Conservation (phyloP, 805 yeast species). For the Kazachstania kunashirensis region DNA sequence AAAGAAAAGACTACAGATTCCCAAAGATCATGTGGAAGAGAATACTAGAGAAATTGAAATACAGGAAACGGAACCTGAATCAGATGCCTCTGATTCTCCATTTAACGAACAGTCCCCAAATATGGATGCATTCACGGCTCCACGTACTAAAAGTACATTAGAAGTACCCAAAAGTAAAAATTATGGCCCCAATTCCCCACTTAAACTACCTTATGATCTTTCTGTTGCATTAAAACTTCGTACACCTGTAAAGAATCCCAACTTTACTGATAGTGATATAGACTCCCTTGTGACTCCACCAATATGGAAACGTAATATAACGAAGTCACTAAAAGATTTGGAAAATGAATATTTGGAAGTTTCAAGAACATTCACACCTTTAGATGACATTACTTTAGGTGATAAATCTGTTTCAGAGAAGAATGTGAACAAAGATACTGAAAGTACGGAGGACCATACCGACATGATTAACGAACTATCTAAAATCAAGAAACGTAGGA, state of each 20-base stretch:
- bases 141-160: neutral
- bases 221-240: constrained; percentile 25
- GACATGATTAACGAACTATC: neutral
- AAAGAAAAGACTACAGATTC: constrained; percentile 7
- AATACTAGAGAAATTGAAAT: neutral
- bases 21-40: constrained; percentile 5
- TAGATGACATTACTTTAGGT: constrained; percentile 1
- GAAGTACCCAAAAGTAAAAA: constrained; percentile 7
- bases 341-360: constrained; percentile 26
- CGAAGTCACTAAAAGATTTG: constrained; percentile 20
- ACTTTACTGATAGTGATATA: constrained; percentile 23
- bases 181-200: constrained; percentile 26
- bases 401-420: neutral
- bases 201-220: constrained; percentile 28
- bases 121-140: neutral
- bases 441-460: neutral
- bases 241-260: neutral
- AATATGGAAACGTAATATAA: constrained; percentile 19
- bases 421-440: neutral
- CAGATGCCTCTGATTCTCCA: neutral
- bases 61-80: neutral
- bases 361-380: constrained; percentile 4
- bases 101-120: neutral
- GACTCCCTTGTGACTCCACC: constrained; percentile 21
- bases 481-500: constrained; percentile 10